Percentiles rank a stretch among this genome's conserved stretches.
Evolutionary conservation across 1,284 basidiomycete genomes (phyloP).

Genomic region (Filobasidium uniguttulatum): DNA sequence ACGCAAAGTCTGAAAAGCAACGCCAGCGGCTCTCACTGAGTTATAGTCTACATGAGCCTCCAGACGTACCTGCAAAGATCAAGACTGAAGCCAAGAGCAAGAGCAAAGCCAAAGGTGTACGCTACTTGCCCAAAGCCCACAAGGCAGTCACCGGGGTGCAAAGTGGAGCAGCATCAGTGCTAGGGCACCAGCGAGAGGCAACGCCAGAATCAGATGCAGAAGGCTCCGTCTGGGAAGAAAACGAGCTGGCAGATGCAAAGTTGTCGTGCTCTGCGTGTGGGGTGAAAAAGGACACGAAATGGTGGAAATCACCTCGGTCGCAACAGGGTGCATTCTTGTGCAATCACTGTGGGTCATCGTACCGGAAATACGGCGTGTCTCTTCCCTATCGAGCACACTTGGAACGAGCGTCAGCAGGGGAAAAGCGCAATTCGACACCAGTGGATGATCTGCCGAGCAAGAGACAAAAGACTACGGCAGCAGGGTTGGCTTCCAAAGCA

Average conservation of each 20-base stretch:
- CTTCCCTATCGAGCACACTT: conserved; percentile 11
- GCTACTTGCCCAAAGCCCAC: conserved; percentile 5
- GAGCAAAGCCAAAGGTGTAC: not conserved
- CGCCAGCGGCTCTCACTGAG: not conserved
- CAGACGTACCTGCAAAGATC: conserved; percentile 6
- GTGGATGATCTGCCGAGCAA: conserved; percentile 49
- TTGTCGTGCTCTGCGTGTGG: conserved; percentile 12
- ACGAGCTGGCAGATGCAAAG: conserved; percentile 8
- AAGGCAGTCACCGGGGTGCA: conserved; percentile 9
- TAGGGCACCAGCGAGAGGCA: conserved; percentile 11
- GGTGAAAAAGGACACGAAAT: conserved; percentile 27
- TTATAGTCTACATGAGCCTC: not conserved
- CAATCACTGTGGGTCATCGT: conserved; percentile 56
- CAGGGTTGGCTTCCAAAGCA: conserved; percentile 3
- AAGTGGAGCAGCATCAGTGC: conserved; percentile 8
- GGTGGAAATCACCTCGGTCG: conserved; percentile 78
- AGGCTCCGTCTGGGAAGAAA: conserved; percentile 47
- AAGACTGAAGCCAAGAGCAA: conserved; percentile 9
- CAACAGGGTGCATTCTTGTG: conserved; percentile 56
- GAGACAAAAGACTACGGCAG: conserved; percentile 41
- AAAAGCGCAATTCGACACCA: conserved; percentile 69
- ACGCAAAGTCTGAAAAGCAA: conserved; percentile 19
- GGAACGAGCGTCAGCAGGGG: conserved; percentile 25
- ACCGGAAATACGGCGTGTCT: conserved; percentile 73
- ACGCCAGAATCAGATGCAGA: conserved; percentile 48